phyloP scores from a whole-genome alignment of 2,329 filamentous ascomycete genomes.

The Magnaporthiopsis poae region DNA sequence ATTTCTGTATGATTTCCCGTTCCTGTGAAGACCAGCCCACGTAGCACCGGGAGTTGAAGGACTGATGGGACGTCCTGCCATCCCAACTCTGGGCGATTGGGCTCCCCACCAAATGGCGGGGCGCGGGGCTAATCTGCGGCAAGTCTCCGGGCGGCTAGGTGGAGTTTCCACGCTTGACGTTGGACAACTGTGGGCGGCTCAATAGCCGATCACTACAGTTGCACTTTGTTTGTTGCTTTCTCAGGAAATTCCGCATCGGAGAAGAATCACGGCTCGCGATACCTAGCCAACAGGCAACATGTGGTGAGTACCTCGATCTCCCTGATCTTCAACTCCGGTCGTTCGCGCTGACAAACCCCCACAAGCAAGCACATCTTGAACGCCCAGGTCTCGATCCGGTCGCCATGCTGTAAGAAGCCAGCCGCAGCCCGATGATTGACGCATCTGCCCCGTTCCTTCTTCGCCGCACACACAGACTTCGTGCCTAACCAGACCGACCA shows the following conservation, averaged over 20 bases:
- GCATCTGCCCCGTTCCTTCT: neutral
- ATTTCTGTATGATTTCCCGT: too few species aligned
- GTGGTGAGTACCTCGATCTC: slow-evolving; percentile 16
- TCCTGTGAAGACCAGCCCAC: too few species aligned
- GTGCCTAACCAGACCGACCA: neutral
- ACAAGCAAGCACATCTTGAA: slow-evolving; percentile 93
- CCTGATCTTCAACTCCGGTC: neutral
- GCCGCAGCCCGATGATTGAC: neutral
- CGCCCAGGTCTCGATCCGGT: slow-evolving; percentile 91
- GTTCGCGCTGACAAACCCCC: neutral
- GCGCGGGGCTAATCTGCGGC: slow-evolving; percentile 49
- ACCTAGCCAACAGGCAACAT: slow-evolving; percentile 13
- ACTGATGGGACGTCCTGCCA: neutral
- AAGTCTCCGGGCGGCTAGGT: slow-evolving; percentile 61
- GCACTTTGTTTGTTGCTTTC: neutral
- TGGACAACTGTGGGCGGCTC: neutral
- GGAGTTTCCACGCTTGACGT: neutral
- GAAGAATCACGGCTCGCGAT: neutral
- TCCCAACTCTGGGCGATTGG: neutral
- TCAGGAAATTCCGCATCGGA: neutral
- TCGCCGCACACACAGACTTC: too few species aligned
- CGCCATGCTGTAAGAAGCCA: slow-evolving; percentile 65
- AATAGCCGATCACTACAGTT: neutral
- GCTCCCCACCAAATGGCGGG: neutral
- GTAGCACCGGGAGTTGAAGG: too few species aligned